Percentiles rank a stretch among this genome's conserved stretches.
phyloP scores from a whole-genome alignment of 1,139 yeast species.

The Suhomyces wounanorum region DNA sequence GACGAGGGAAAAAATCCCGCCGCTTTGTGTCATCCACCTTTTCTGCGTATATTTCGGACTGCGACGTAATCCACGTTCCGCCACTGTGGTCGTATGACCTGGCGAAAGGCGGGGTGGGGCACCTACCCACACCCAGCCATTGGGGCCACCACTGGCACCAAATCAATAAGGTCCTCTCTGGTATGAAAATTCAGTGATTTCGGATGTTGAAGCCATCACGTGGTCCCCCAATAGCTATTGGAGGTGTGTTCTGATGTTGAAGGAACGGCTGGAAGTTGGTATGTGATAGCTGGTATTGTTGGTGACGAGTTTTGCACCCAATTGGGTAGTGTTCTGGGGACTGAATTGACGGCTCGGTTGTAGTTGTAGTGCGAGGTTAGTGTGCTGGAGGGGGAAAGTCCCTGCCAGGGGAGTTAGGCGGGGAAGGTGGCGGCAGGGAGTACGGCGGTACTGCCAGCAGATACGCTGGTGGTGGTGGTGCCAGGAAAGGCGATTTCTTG shows the following conservation, averaged over 20 bases:
- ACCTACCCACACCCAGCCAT: not conserved
- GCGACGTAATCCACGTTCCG: constrained; percentile 2
- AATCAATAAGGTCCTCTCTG: too few relatives aligned
- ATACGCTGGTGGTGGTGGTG: not conserved
- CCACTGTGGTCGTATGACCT: constrained; percentile 1
- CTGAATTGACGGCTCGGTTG: not conserved
- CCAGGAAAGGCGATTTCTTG: not conserved
- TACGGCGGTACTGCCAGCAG: too few relatives aligned
- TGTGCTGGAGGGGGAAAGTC: not conserved
- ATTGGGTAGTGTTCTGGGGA: not conserved
- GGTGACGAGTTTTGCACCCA: constrained; percentile 1
- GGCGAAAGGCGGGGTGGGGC: not conserved
- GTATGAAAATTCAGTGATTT: too few relatives aligned
- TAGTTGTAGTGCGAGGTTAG: not conserved
- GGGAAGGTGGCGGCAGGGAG: too few relatives aligned
- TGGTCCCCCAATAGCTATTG: too few relatives aligned
- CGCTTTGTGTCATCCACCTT: constrained; percentile 12
- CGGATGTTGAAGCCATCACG: too few relatives aligned
- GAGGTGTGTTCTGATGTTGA: not conserved
- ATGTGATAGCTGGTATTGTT: not conserved
- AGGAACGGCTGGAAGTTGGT: not conserved
- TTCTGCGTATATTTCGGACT: constrained; percentile 7
- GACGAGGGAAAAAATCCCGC: constrained; percentile 14
- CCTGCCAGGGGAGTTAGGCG: not conserved
- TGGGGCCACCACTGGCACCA: too few relatives aligned